These are phyloP conservation scores for Coemansia sp. DNA, from an alignment of 192 early-diverging fungal species.

Conservation along the genomic window DNA sequence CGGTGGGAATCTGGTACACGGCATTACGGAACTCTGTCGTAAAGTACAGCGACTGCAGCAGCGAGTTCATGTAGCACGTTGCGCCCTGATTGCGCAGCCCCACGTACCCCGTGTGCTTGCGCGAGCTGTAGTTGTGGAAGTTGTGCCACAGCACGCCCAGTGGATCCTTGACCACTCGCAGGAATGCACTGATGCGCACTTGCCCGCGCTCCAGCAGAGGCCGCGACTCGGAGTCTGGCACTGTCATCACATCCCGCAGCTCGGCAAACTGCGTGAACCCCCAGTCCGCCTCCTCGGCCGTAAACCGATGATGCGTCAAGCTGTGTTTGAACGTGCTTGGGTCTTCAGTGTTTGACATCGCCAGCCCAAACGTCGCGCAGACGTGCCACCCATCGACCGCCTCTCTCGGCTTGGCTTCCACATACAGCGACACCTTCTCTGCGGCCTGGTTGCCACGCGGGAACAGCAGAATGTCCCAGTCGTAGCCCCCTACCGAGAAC, in stretches of 20 bases:
- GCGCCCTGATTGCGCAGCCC: conserved; percentile 97
- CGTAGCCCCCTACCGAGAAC: conserved; percentile 42
- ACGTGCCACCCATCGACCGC: conserved; percentile 66
- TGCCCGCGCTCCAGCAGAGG: conserved; percentile 70
- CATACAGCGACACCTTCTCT: conserved; percentile 77
- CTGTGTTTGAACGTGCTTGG: conserved; percentile 56
- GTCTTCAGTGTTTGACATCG: conserved; percentile 73
- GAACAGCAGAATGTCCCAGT: conserved; percentile 85
- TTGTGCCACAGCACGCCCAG: conserved; percentile 95
- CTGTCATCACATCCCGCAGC: conserved; percentile 48
- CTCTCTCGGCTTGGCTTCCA: conserved; percentile 79
- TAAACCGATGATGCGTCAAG: conserved; percentile 81
- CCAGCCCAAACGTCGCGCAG: conserved; percentile 80
- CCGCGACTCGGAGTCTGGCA: conserved; percentile 39
- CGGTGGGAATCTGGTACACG: conserved; percentile 90
- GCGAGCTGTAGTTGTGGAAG: conserved; percentile 91
- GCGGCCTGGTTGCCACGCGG: conserved; percentile 77
- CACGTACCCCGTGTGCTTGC: conserved; percentile 85
- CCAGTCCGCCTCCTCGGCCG: conserved; percentile 85
- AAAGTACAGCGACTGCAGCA: conserved; percentile 93
- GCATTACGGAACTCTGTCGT: conserved; percentile 93
- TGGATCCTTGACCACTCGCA: conserved; percentile 79
- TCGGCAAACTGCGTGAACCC: conserved; percentile 83
- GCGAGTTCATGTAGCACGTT: conserved; percentile 99
- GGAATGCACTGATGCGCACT: conserved; percentile 66